Percentiles rank a stretch among this genome's conserved stretches.
phyloP scores from a whole-genome alignment of 176 grass and related monocot species.

The Canna indica region DNA sequence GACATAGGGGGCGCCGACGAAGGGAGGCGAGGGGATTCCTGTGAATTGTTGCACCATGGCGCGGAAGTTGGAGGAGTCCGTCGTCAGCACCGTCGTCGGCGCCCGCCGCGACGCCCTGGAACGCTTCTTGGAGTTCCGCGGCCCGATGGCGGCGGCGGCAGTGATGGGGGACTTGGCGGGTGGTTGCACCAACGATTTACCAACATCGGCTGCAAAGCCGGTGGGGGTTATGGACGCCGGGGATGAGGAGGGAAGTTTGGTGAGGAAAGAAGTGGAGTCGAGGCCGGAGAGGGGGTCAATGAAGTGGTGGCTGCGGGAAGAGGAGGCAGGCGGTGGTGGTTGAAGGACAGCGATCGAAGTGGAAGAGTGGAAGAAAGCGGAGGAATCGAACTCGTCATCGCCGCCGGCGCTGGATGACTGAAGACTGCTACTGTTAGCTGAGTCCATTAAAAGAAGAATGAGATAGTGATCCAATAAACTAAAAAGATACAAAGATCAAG shows the following conservation, averaged over 20 bases:
- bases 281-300: not conserved
- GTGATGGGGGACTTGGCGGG: not conserved
- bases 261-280: not conserved
- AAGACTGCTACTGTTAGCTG: not conserved
- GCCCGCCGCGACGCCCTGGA: conserved; percentile 5
- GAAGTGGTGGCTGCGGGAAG: not conserved
- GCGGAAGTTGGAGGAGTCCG: conserved; percentile 14
- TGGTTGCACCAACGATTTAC: not conserved
- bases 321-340: not conserved
- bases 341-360: not conserved
- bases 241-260: not conserved
- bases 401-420: not conserved
- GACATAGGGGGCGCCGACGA: not conserved
- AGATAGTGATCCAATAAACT: no score
- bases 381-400: not conserved
- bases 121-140: conserved; percentile 6
- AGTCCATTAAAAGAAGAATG: conserved; percentile 6
- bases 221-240: not conserved
- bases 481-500: no score
- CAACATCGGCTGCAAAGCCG: not conserved
- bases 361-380: not conserved
- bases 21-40: conserved; percentile 11
- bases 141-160: not conserved
- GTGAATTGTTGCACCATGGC: conserved; percentile 20
- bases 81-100: conserved; percentile 14